Percentiles rank a stretch among this genome's conserved stretches.
These are phyloP conservation scores for Trichoderma oligosporum DNA, from an alignment of 2,329 filamentous ascomycete genomes.

Conservation along the genomic window DNA sequence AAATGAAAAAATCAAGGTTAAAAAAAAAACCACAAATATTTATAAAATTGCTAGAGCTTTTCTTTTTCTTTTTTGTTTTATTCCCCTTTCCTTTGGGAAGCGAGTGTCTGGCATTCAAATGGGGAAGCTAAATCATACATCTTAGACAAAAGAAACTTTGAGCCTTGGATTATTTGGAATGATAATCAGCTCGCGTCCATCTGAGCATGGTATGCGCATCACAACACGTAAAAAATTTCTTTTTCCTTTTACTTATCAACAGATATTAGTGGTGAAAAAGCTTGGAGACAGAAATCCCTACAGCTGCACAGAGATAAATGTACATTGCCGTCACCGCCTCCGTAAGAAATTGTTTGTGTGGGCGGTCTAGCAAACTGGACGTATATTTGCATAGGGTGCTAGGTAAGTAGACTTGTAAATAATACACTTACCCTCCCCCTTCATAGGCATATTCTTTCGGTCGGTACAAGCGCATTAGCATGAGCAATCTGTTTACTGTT, in stretches of 20 bases:
- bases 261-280: background rate
- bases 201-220: background rate
- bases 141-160: constrained; percentile 1
- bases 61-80: no score
- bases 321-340: constrained; percentile 13
- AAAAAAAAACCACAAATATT: no score
- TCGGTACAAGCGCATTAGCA: constrained; percentile 15
- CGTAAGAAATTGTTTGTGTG: background rate
- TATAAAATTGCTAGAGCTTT: no score
- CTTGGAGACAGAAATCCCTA: background rate
- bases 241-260: background rate
- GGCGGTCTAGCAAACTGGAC: background rate
- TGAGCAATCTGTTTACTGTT: constrained; percentile 11
- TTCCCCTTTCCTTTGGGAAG: no score
- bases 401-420: no score
- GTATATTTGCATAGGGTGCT: background rate
- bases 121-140: background rate
- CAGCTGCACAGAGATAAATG: background rate
- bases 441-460: background rate
- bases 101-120: background rate
- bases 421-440: background rate
- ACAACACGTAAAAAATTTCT: background rate
- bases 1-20: background rate
- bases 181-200: background rate
- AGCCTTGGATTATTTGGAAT: background rate